Base-by-base conservation (phyloP, 768 basidiomycete species). In the Sporobolomyces phaffii region DNA sequence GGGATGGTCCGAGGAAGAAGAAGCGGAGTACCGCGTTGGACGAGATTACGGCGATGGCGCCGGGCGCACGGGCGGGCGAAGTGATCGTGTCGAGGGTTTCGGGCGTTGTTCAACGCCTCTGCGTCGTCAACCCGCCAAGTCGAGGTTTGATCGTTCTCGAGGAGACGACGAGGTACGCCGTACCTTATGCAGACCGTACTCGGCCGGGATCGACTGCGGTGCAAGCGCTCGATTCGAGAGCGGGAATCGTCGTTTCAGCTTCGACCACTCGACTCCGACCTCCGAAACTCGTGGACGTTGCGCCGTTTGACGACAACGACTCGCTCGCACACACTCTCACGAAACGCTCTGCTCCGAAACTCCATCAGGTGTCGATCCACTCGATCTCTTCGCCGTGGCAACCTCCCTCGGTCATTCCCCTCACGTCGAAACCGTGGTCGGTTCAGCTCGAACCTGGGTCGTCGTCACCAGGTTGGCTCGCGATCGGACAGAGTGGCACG, bases 401-500 rank as follows among this genome's bases (percentile, higher is more conserved):
- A 11, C 3, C 50, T 2, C 33, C 64, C 9, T 2, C 10, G 3
- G 22, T 34, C 20, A 26, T 60, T 33, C 45, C 58, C 1, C 47
- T 65, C 34, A 10, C 43, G 10, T 18, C 51, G 44, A 67, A 62
- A 38, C 60, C 65, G 5, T 67, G 65, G 65, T 28, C 36, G 9
- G 48, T 67, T 22, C 65, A 57, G 38, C 40, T 67, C 47, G 26
- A 40, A 17, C 60, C 65, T 2, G 34, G 41, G 0, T 13, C 24
- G 26, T 26, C 44, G 26, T 53, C 62, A 2, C 2, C 24, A n/a
- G n/a, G n/a, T 8, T 67, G 60, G 60, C 53, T 67, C 34, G 65
- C 60, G 24, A 56, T 67, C 20, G 65, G 65, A 5, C 53, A 67
- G 20, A 62, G 29, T n/a, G 53, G 53, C 8, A 50, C 48, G 1